These are phyloP conservation scores for Turnera subulata DNA, from an alignment of 345 rosid genomes.

Conservation along the genomic window DNA sequence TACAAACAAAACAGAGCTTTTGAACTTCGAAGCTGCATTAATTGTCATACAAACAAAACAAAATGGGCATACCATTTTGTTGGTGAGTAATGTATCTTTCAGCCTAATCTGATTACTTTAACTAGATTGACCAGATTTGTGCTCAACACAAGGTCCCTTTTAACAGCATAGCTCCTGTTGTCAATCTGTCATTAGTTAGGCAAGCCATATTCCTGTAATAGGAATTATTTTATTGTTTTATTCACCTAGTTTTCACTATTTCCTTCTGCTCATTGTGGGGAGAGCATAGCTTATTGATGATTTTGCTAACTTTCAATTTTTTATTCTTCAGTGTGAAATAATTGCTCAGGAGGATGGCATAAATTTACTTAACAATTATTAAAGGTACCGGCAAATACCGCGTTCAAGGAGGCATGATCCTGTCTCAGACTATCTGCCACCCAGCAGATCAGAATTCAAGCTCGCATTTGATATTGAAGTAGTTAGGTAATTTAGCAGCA, in stretches of 20 bases:
- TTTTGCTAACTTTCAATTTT: too few relatives aligned
- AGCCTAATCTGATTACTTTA: background rate
- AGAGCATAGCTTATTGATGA: too few relatives aligned
- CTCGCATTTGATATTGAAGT: constrained; percentile 30
- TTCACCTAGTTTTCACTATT: too few relatives aligned
- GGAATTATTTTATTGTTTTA: too few relatives aligned
- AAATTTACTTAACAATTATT: constrained; percentile 62
- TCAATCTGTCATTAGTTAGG: too few relatives aligned
- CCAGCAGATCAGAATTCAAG: constrained; percentile 55
- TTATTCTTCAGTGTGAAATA: too few relatives aligned
- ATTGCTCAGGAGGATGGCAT: constrained; percentile 61
- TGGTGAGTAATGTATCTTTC: constrained; percentile 33
- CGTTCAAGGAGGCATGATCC: constrained; percentile 48
- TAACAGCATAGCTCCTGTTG: too few relatives aligned
- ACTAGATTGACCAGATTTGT: too few relatives aligned
- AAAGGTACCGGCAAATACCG: constrained; percentile 71
- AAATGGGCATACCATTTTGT: constrained; percentile 68
- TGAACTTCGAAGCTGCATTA: constrained; percentile 22
- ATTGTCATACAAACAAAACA: too few relatives aligned
- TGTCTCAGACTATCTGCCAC: constrained; percentile 65
- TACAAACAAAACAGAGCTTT: constrained; percentile 27
- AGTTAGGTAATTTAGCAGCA: constrained; percentile 30
- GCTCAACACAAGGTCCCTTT: background rate
- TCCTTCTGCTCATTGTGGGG: too few relatives aligned
- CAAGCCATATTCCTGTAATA: too few relatives aligned